Evolutionary conservation across 2,329 filamentous ascomycete genomes (phyloP).

Genomic region (Verticillium isaacii): DNA sequence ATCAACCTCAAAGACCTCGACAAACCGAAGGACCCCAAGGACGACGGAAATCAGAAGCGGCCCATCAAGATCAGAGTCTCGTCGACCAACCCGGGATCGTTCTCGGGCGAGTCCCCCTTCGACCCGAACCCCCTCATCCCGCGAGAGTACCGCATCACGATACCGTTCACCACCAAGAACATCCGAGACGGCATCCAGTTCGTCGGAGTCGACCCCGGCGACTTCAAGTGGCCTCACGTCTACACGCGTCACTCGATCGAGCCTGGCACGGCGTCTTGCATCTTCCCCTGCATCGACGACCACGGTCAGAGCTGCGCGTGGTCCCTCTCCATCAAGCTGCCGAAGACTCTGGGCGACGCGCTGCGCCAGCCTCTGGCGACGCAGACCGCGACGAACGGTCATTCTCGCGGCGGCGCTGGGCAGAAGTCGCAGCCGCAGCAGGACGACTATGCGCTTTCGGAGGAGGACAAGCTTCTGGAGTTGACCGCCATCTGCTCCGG

Average conservation of each 20-base stretch:
- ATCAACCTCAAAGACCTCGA: constrained; percentile 31
- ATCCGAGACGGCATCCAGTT: constrained; percentile 89
- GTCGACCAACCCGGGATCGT: constrained; percentile 10
- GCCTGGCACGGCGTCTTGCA: constrained; percentile 73
- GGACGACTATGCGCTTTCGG: constrained; percentile 42
- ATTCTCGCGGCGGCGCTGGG: constrained; percentile 21
- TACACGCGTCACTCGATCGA: constrained; percentile 81
- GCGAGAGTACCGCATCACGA: constrained; percentile 51
- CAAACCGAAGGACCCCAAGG: constrained; percentile 4
- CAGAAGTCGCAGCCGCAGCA: constrained; percentile 34
- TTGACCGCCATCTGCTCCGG: constrained; percentile 90
- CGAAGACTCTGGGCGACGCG: constrained; percentile 79
- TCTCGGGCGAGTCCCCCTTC: background rate
- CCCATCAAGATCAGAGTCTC: constrained; percentile 42
- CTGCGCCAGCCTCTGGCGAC: constrained; percentile 44
- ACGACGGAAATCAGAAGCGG: constrained; percentile 15
- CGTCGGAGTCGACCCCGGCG: constrained; percentile 75
- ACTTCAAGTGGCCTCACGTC: constrained; percentile 81
- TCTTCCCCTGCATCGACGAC: constrained; percentile 93
- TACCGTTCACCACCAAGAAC: constrained; percentile 72
- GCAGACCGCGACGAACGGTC: constrained; percentile 27
- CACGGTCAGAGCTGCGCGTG: constrained; percentile 76
- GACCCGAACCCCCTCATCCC: background rate
- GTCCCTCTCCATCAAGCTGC: constrained; percentile 83
- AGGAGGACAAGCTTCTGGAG: constrained; percentile 83